A percentile compares a stretch with the other conserved stretches of the same genome.
Evolutionary conservation across 495 filamentous ascomycete species (phyloP).

Genomic region (Penicillium daleae): DNA sequence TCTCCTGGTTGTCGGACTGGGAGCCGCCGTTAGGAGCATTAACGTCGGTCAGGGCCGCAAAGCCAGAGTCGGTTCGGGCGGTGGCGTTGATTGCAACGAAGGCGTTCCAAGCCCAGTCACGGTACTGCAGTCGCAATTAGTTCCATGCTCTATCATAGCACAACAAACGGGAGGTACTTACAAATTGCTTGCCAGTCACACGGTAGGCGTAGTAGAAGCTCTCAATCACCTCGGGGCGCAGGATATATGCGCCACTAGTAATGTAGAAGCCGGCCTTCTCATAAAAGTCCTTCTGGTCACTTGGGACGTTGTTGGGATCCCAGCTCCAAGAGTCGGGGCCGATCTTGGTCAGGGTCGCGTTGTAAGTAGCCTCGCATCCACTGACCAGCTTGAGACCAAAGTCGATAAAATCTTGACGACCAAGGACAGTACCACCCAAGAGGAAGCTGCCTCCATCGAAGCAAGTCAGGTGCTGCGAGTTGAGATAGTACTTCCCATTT

Average conservation of each 20-base stretch:
- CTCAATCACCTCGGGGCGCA: slow-evolving; percentile 86
- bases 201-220: slow-evolving; percentile 88
- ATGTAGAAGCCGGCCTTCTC: slow-evolving; percentile 74
- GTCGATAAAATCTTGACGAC: slow-evolving; percentile 63
- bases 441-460: slow-evolving; percentile 89
- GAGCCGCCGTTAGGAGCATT: slow-evolving; percentile 63
- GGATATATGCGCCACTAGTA: slow-evolving; percentile 60
- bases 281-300: slow-evolving; percentile 61
- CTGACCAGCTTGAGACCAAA: slow-evolving; percentile 77
- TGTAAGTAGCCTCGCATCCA: slow-evolving; percentile 77
- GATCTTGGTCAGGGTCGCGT: slow-evolving; percentile 67
- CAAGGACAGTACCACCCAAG: slow-evolving; percentile 75
- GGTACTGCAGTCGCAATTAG: slow-evolving; percentile 57
- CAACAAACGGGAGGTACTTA: too few species aligned
- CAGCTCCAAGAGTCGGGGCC: slow-evolving; percentile 80
- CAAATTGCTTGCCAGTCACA: slow-evolving; percentile 64
- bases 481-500: slow-evolving; percentile 52
- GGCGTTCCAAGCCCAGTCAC: slow-evolving; percentile 84
- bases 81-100: slow-evolving; percentile 72
- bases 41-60: slow-evolving; percentile 67
- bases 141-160: too few species aligned
- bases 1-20: slow-evolving; percentile 76
- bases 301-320: slow-evolving; percentile 56
- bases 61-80: slow-evolving; percentile 67
- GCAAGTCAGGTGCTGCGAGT: slow-evolving; percentile 73